These are phyloP conservation scores for Secale cereale DNA, from an alignment of 176 grass and related monocot genomes.

Conservation along the genomic window DNA sequence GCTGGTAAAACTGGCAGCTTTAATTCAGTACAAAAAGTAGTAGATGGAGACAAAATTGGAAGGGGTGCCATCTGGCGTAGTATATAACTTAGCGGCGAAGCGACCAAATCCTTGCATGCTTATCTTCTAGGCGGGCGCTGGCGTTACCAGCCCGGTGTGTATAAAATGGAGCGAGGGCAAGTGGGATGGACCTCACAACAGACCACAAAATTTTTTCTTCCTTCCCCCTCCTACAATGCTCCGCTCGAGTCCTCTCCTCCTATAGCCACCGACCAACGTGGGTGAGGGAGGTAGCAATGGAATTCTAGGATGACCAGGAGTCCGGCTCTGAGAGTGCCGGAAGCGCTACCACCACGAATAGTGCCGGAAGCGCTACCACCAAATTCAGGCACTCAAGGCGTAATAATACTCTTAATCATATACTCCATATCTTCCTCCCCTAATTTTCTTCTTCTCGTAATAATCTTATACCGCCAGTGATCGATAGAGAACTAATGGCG, in stretches of 20 bases:
- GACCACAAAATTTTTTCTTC: background rate
- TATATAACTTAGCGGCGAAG: no score
- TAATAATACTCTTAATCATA: background rate
- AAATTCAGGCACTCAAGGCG: conserved; percentile 92
- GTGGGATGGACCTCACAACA: background rate
- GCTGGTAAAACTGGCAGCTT: no score
- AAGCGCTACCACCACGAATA: conserved; percentile 87
- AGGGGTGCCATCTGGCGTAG: background rate
- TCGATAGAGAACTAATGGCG: background rate
- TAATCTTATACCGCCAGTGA: background rate
- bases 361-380: conserved; percentile 61
- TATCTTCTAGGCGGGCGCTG: no score
- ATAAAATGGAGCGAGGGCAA: background rate
- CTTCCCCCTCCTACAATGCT: background rate
- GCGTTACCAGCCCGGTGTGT: background rate
- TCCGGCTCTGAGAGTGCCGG: conserved; percentile 42
- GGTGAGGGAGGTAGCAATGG: conserved; percentile 36
- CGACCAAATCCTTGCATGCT: no score
- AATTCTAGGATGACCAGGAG: conserved; percentile 74
- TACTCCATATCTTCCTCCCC: no score
- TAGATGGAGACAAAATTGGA: background rate
- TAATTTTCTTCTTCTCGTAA: background rate
- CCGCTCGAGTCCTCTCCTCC: background rate
- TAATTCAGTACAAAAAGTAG: no score
- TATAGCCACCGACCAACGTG: background rate